Conservation (phyloP, 2,329 filamentous ascomycete genomes). For the Phialophora chinensis region DNA sequence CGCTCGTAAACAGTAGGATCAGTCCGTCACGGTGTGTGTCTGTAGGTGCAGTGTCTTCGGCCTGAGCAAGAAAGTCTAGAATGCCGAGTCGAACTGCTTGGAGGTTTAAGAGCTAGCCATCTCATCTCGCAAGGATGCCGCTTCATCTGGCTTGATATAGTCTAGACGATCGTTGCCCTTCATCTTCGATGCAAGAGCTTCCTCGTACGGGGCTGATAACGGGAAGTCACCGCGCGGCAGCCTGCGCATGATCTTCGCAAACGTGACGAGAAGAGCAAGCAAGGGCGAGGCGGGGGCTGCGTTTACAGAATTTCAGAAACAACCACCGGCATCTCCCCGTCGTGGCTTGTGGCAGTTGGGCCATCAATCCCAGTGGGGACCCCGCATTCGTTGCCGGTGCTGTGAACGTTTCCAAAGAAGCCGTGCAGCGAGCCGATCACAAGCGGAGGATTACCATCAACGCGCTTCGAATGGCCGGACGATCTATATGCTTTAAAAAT, state of each 20-base stretch:
- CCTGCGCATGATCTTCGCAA: not conserved
- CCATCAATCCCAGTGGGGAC: not conserved
- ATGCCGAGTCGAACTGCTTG: not conserved
- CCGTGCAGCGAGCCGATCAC: not conserved
- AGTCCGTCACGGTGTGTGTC: not conserved
- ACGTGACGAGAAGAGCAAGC: not conserved
- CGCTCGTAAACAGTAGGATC: not conserved
- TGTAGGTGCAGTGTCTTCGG: not conserved
- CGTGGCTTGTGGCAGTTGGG: not conserved
- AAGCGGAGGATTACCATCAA: constrained; percentile 1
- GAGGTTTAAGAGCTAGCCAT: not conserved
- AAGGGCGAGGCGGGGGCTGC: not conserved
- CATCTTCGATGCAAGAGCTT: not conserved
- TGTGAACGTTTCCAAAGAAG: not conserved
- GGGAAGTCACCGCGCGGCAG: not conserved
- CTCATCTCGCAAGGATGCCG: not conserved
- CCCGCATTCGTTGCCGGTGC: not conserved
- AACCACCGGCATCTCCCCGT: constrained; percentile 9
- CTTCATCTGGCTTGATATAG: constrained; percentile 3
- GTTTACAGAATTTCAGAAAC: not conserved
- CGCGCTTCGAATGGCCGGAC: constrained; percentile 2
- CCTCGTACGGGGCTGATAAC: not conserved
- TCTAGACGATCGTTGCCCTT: not conserved
- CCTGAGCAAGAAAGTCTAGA: not conserved
- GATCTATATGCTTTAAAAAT: not conserved